A percentile compares a stretch with the other conserved stretches of the same genome.
Evolutionary conservation across 2,329 filamentous ascomycete species (phyloP).

Genomic region (Aspergillus ochraceus): DNA sequence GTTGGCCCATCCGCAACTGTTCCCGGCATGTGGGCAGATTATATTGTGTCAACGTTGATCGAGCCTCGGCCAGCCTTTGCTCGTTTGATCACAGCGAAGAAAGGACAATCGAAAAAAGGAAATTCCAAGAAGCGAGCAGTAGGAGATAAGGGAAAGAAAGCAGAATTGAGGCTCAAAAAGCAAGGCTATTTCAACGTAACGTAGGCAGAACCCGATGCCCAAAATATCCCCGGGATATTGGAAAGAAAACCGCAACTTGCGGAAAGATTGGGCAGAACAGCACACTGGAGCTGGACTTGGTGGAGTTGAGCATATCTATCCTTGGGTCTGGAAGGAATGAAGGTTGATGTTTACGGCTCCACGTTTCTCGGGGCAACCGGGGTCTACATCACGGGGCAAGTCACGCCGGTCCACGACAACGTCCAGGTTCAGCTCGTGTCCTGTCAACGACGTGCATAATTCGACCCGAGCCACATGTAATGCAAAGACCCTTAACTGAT

Average conservation of each 20-base stretch:
- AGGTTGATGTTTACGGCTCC: slow-evolving; percentile 26
- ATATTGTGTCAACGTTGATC: slow-evolving; percentile 14
- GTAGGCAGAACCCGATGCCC: neutral
- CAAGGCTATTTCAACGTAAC: neutral
- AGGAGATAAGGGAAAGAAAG: slow-evolving; percentile 5
- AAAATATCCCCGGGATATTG: slow-evolving; percentile 5
- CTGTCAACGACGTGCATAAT: neutral
- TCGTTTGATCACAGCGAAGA: slow-evolving; percentile 24
- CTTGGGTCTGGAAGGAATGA: slow-evolving; percentile 16
- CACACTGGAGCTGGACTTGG: slow-evolving; percentile 19
- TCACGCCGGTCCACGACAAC: slow-evolving; percentile 2
- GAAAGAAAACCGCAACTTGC: slow-evolving; percentile 4
- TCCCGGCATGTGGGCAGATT: slow-evolving; percentile 56
- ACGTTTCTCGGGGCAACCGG: slow-evolving; percentile 32
- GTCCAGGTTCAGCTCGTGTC: neutral
- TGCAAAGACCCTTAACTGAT: neutral
- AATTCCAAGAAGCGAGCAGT: slow-evolving; percentile 5
- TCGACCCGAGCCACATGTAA: neutral
- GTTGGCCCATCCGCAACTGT: slow-evolving; percentile 62
- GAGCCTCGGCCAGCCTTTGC: slow-evolving; percentile 40
- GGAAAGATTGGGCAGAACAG: slow-evolving; percentile 13
- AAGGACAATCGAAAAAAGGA: slow-evolving; percentile 11
- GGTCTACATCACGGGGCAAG: slow-evolving; percentile 10
- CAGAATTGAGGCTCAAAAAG: neutral
- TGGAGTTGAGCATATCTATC: slow-evolving; percentile 21